These are phyloP conservation scores for Helotiales sp. DNA, from an alignment of 2,329 filamentous ascomycete genomes.

Conservation along the genomic window DNA sequence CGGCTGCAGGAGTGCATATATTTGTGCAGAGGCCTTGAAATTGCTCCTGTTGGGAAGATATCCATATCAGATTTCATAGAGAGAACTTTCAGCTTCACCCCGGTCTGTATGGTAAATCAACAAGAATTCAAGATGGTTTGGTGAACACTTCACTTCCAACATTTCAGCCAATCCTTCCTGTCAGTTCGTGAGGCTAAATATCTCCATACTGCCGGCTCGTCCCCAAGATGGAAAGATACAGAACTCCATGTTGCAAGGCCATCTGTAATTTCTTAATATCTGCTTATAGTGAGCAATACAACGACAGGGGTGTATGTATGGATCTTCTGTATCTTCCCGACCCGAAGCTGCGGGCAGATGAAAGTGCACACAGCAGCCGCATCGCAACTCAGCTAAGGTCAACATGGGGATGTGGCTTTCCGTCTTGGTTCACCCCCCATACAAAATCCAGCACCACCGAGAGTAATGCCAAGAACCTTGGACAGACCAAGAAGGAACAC, in stretches of 20 bases:
- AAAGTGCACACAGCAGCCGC: background rate
- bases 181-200: background rate
- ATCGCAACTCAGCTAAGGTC: no score
- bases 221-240: background rate
- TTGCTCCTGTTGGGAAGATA: background rate
- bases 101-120: background rate
- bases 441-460: background rate
- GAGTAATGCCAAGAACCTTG: background rate
- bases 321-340: background rate
- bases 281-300: background rate
- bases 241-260: background rate
- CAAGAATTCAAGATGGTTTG: background rate
- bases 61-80: no score
- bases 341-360: background rate
- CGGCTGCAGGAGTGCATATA: background rate
- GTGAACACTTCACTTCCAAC: no score
- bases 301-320: background rate
- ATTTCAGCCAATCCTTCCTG: background rate
- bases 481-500: background rate
- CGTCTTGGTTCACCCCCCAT: background rate
- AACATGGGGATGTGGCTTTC: conserved; percentile 8
- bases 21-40: background rate
- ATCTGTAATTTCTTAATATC: background rate
- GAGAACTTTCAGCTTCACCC: background rate
- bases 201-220: background rate